Conservation (phyloP, 768 basidiomycete genomes). For the Amanita brunnescens region DNA sequence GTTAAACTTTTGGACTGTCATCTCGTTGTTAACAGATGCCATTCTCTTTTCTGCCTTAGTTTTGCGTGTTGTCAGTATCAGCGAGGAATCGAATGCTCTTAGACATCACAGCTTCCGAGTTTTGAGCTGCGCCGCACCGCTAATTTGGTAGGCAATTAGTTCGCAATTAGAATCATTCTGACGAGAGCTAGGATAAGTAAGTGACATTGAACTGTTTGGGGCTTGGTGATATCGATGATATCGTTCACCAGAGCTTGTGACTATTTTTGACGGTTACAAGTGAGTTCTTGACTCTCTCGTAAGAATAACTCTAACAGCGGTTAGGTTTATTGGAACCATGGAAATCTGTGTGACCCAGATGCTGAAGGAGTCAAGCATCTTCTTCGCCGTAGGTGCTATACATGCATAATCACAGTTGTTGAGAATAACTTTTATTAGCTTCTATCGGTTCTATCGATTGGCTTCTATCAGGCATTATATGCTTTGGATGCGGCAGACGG, state of each 20-base stretch:
- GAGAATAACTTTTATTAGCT: conserved; percentile 35
- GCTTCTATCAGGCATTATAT: conserved; percentile 81
- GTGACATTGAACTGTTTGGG: conserved; percentile 17
- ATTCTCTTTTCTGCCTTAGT: conserved; percentile 68
- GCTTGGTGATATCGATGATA: background rate
- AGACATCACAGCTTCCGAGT: conserved; percentile 77
- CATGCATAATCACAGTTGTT: background rate
- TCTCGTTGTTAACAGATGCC: conserved; percentile 64
- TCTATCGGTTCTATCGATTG: conserved; percentile 71
- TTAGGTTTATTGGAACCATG: conserved; percentile 82
- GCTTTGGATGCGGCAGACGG: conserved; percentile 92
- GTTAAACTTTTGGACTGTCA: conserved; percentile 69
- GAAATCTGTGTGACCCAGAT: conserved; percentile 91
- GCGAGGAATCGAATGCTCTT: conserved; percentile 26
- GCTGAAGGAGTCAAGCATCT: conserved; percentile 88
- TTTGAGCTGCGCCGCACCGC: conserved; percentile 78
- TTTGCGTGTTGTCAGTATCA: conserved; percentile 57
- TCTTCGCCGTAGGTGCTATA: conserved; percentile 66
- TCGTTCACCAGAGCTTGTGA: conserved; percentile 52
- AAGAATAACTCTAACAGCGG: background rate
- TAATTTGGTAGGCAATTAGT: conserved; percentile 64
- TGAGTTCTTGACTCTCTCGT: conserved; percentile 21
- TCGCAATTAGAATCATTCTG: background rate
- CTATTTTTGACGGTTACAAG: conserved; percentile 78
- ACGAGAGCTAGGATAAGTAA: conserved; percentile 64